Evolutionary conservation across 1,284 basidiomycete species (phyloP).

Genomic region (Austroboletus novae-zelandiae): DNA sequence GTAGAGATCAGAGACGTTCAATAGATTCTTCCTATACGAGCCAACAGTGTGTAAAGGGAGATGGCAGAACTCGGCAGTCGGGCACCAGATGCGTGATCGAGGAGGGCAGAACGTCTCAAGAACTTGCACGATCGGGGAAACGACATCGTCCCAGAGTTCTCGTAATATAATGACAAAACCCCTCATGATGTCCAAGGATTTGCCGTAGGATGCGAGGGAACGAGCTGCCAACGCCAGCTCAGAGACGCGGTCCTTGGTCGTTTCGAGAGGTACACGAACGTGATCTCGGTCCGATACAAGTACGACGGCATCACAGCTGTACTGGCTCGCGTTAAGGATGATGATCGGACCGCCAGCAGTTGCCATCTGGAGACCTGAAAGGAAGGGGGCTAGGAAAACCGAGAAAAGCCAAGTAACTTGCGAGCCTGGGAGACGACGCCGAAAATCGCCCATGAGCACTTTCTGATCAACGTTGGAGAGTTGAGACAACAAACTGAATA

Average conservation of each 20-base stretch:
- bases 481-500: not conserved
- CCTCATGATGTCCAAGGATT: not conserved
- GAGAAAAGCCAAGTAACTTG: not conserved
- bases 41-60: conserved; percentile 27
- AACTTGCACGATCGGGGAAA: conserved; percentile 19
- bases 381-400: not conserved
- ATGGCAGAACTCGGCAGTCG: conserved; percentile 29
- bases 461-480: not conserved
- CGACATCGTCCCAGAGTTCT: conserved; percentile 26
- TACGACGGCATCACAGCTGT: conserved; percentile 13
- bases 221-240: not conserved
- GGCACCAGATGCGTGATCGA: conserved; percentile 37
- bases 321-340: not conserved
- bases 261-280: not conserved
- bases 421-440: not conserved
- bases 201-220: not conserved
- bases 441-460: not conserved
- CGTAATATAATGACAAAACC: conserved; percentile 13
- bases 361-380: not conserved
- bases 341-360: not conserved
- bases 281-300: not conserved
- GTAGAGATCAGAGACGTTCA: conserved; percentile 24
- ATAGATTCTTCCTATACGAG: not conserved
- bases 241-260: not conserved
- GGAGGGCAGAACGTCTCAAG: conserved; percentile 7